Base-by-base conservation (phyloP, 805 yeast species). In the Schwanniomyces occidentalis region DNA sequence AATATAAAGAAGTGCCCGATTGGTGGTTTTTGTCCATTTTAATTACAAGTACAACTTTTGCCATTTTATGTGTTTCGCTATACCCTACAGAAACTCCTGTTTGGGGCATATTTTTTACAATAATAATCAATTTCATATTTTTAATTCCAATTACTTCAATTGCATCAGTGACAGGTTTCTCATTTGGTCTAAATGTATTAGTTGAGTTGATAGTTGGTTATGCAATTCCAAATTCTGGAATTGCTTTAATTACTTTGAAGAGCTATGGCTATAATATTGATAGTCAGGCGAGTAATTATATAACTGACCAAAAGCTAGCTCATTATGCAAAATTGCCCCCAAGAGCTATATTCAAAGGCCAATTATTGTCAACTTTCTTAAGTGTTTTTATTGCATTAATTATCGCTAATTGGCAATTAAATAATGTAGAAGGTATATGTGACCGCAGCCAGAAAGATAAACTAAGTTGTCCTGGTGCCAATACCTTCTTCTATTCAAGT, bases 1-100 rank as follows among this genome's bases (percentile, higher is more conserved):
- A 57, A 36, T 82, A 82, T 54, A 71, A 71, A 24, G 88, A 82
- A 44, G 86, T 80, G 14, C 93, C 95, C 1, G 84, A 79, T 44
- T 78, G 82, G 80, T 81, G 88, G 86, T 82, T 73, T 47, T 48
- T 60, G 4, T 40, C 56, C 3, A 61, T 76, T 10, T 63, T 80
- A 25, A 37, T 76, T n/a, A 43, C 63, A 9, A 63, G 80, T 17
- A 61, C 78, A 6, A 43, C 65, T 2, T 56, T 73, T 27, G 56
- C 69, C 53, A 53, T 75, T n/a, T 43, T 66, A 0, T 63, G 73
- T 40, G 76, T 76, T 6, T 48, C 65, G 31, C 44, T 69, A 9
- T 75, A 66, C 34, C 77, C 76, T 1, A 65, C 77, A 1, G 78
- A 75, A 31, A 72, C 81, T 5, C 84, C 85, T 3, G 71, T 77